Base-by-base conservation (phyloP, 148 eudicot genomes). In the Salicornia ramosissima region DNA sequence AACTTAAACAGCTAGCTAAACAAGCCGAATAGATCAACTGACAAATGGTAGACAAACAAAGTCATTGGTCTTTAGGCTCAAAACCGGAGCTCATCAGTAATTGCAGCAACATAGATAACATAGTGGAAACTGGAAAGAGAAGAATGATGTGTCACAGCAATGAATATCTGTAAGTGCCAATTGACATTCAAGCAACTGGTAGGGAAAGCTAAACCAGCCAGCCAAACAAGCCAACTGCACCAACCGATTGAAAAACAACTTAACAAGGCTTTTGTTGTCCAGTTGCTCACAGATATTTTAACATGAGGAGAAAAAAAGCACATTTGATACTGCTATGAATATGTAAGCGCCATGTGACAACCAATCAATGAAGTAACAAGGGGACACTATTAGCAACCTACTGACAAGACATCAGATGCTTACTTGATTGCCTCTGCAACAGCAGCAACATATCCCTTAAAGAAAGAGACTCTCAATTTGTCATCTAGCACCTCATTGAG, bases 401-500 rank as follows among this genome's bases (percentile, higher is more conserved):
- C 22, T 21, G 33, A 43, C 42, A 39, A 53, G 14, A 64, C 30
- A 58, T 9, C 34, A 49, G 52, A 43, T 59, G 71, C 81, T 55
- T 70, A 90, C 93, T 77, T 78, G 43, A 90, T 83, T 66, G 96
- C 89, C 68, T 84, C 83, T 67, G 82, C 82, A 79, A 88, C 84
- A 52, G 79, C 73, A 15, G 91, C 81, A 71, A 90, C 90, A 70
- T 90, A 90, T 30, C 74, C 84, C 79, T 88, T 90, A 76, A 75
- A 90, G 80, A 78, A 90, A 74, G 69, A 64, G 68, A 88, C 84
- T 79, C 96, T 78, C 64, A 88, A 72, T 75, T 80, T 86, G 78
- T 90, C 96, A 76, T 90, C 96, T 60, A 90, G 83, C 84, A 88
- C 80, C 68, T 88, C 91, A 77, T 84, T 74, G 67, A 85, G 83